phyloP scores from a whole-genome alignment of 805 yeast genomes.

The Wickerhamiella nectarea region DNA sequence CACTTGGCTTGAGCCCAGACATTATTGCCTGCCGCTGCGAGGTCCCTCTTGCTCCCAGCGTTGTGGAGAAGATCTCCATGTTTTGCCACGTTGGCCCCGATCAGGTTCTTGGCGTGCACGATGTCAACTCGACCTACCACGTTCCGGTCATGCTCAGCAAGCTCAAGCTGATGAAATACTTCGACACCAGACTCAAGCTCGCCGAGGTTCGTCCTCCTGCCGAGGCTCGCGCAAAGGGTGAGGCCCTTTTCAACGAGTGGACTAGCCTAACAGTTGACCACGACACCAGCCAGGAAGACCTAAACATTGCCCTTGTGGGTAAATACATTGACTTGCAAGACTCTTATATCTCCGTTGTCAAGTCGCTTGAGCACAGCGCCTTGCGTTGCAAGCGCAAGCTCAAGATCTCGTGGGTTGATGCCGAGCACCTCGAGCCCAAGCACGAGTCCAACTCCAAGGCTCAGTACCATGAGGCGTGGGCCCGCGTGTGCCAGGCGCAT shows the following conservation, averaged over 20 bases:
- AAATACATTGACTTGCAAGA: constrained; percentile 93
- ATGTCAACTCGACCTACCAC: constrained; percentile 92
- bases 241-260: constrained; percentile 62
- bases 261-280: constrained; percentile 58
- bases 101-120: constrained; percentile 93
- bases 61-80: constrained; percentile 95
- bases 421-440: constrained; percentile 72
- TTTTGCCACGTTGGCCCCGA: constrained; percentile 98
- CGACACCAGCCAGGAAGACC: constrained; percentile 74
- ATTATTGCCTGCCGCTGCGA: constrained; percentile 97
- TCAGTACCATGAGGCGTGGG: constrained; percentile 92
- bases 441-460: constrained; percentile 50
- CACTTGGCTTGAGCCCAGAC: constrained; percentile 88
- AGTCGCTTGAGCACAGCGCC: constrained; percentile 88
- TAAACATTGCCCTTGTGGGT: constrained; percentile 92
- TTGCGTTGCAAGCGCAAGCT: constrained; percentile 77
- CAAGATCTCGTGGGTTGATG: constrained; percentile 92
- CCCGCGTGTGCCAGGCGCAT: constrained; percentile 78
- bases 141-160: constrained; percentile 85
- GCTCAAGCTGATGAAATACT: constrained; percentile 67
- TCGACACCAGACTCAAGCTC: constrained; percentile 52
- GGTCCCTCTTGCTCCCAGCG: constrained; percentile 61
- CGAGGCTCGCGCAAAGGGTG: constrained; percentile 53
- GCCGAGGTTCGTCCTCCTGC: constrained; percentile 33
- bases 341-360: constrained; percentile 86